phyloP scores from a whole-genome alignment of 129 eudicot genomes.

The Mikania micrantha region DNA sequence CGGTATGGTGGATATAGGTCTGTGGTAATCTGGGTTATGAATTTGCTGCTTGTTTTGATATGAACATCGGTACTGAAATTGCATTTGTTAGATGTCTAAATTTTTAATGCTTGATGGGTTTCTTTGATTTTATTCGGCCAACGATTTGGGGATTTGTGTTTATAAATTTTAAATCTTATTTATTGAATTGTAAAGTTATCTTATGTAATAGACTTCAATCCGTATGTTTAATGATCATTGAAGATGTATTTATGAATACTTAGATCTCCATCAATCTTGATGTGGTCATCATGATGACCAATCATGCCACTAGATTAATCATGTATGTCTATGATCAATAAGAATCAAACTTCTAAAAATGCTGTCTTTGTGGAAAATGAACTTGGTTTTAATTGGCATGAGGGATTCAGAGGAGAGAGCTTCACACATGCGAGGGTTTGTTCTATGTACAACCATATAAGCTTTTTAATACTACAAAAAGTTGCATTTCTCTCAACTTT shows the following conservation, averaged over 20 bases:
- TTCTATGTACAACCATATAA: too few relatives aligned
- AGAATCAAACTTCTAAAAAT: not conserved
- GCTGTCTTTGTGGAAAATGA: not conserved
- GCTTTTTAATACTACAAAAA: too few relatives aligned
- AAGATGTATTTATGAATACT: too few relatives aligned
- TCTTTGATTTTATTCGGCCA: not conserved
- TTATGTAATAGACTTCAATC: not conserved
- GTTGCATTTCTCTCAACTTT: too few relatives aligned
- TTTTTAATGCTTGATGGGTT: not conserved
- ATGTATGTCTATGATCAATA: not conserved
- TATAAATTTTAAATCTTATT: not conserved
- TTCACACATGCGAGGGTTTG: too few relatives aligned
- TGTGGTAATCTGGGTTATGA: not conserved
- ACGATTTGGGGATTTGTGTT: not conserved
- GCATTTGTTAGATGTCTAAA: not conserved
- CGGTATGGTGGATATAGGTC: not conserved
- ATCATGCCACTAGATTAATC: not conserved
- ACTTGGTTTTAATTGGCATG: too few relatives aligned
- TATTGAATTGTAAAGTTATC: not conserved
- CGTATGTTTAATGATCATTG: not conserved
- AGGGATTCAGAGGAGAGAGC: too few relatives aligned
- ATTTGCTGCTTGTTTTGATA: not conserved
- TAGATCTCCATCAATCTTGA: not conserved
- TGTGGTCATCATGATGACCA: not conserved
- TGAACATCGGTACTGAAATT: not conserved